Conservation (phyloP, 371 early-diverging fungal species). For the Lichtheimia corymbifera region DNA sequence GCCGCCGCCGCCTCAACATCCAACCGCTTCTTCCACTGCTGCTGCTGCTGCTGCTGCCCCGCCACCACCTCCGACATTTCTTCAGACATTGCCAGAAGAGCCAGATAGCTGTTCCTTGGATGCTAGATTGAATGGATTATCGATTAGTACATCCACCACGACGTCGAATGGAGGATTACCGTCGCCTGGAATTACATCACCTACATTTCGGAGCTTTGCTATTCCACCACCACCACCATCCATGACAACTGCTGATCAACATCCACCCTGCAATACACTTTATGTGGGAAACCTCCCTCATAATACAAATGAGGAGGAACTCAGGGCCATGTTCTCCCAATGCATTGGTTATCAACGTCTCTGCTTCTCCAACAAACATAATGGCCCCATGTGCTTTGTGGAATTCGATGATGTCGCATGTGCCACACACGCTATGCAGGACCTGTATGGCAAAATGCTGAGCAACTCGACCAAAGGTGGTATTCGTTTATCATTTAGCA, state of each 20-base stretch:
- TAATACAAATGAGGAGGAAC: constrained; percentile 83
- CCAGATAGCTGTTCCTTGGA: no score
- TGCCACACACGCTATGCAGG: constrained; percentile 83
- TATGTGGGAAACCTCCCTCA: constrained; percentile 92
- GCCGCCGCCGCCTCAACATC: no score
- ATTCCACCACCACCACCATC: background rate
- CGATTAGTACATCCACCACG: constrained; percentile 8
- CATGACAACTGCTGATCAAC: constrained; percentile 58
- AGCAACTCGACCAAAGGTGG: constrained; percentile 88
- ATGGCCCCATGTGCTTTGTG: constrained; percentile 91
- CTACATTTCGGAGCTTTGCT: constrained; percentile 21
- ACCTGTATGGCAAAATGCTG: constrained; percentile 77
- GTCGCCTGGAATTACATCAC: constrained; percentile 20
- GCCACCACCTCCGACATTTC: constrained; percentile 6
- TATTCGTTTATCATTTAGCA: constrained; percentile 89
- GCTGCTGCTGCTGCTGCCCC: constrained; percentile 6
- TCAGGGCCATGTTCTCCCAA: constrained; percentile 72
- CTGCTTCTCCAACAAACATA: constrained; percentile 76
- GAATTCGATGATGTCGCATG: constrained; percentile 88
- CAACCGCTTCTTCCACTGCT: no score
- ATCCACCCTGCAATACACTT: constrained; percentile 94
- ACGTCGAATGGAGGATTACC: constrained; percentile 14
- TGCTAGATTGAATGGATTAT: background rate
- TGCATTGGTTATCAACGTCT: constrained; percentile 86
- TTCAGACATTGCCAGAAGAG: no score